Percentiles rank a stretch among this genome's conserved stretches.
phyloP scores from a whole-genome alignment of 2,329 filamentous ascomycete species.

The Torrubiellomyces zombiae region DNA sequence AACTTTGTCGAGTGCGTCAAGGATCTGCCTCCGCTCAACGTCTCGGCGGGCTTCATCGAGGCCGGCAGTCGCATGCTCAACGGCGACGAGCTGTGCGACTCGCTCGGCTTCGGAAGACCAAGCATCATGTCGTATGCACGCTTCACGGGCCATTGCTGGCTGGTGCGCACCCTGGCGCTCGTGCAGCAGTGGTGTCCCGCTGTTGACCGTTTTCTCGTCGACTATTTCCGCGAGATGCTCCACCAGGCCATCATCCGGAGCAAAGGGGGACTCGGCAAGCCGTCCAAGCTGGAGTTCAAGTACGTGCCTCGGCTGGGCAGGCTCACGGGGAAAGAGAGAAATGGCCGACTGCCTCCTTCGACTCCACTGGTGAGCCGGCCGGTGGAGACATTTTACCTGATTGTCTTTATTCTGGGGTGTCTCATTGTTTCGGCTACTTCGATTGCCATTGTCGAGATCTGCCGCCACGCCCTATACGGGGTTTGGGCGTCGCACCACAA shows the following conservation, averaged over 20 bases:
- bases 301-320: slow-evolving; percentile 11
- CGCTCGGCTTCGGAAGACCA: slow-evolving; percentile 16
- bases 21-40: slow-evolving; percentile 18
- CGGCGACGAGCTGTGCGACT: slow-evolving; percentile 19
- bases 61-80: slow-evolving; percentile 21
- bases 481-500: too few species aligned
- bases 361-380: too few species aligned
- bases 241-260: slow-evolving; percentile 14
- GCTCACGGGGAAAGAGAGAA: slow-evolving; percentile 9
- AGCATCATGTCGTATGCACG: slow-evolving; percentile 11
- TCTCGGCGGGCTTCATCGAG: slow-evolving; percentile 18
- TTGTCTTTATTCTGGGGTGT: too few species aligned
- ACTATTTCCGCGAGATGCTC: slow-evolving; percentile 10
- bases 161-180: slow-evolving; percentile 12
- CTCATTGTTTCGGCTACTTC: too few species aligned
- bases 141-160: slow-evolving; percentile 15
- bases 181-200: slow-evolving; percentile 10
- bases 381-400: too few species aligned
- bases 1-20: slow-evolving; percentile 22
- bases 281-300: slow-evolving; percentile 17
- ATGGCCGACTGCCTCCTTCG: too few species aligned
- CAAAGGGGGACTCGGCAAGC: slow-evolving; percentile 9
- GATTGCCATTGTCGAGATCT: too few species aligned
- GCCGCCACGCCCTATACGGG: too few species aligned
- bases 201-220: slow-evolving; percentile 10